Percentiles rank a stretch among this genome's conserved stretches.
Conservation (phyloP, 176 grass and related monocot species). For the Oryza nivara region DNA sequence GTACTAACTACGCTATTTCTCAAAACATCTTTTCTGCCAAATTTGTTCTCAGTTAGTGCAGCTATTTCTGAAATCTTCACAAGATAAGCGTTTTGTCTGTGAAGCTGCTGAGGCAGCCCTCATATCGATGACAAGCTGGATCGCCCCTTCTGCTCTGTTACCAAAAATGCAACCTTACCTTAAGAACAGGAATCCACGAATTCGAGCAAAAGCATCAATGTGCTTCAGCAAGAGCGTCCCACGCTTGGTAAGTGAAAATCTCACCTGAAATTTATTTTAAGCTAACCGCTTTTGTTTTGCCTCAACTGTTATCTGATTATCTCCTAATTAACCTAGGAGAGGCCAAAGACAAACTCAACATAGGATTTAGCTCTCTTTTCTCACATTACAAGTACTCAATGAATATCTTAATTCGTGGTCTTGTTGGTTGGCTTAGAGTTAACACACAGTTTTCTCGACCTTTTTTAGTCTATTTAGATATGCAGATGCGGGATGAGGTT, state of each 20-base stretch:
- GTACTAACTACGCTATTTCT: conserved; percentile 11
- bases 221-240: conserved; percentile 90
- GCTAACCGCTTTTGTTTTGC: background rate
- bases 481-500: background rate
- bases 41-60: conserved; percentile 75
- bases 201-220: conserved; percentile 93
- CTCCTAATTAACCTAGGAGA: background rate
- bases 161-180: conserved; percentile 85
- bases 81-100: conserved; percentile 99
- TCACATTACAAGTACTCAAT: background rate
- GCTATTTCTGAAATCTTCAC: conserved; percentile 90
- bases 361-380: conserved; percentile 12
- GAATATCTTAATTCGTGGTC: background rate
- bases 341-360: background rate
- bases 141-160: conserved; percentile 70
- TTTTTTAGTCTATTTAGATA: conserved; percentile 18
- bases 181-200: conserved; percentile 84
- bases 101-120: conserved; percentile 89
- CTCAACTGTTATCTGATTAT: conserved; percentile 10
- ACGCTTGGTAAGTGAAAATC: conserved; percentile 72
- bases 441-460: background rate
- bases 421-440: background rate
- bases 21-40: conserved; percentile 26
- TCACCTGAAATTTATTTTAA: background rate
- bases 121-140: conserved; percentile 77